phyloP scores from a whole-genome alignment of 2,329 filamentous ascomycete genomes.

The Grosmannia penicillata region DNA sequence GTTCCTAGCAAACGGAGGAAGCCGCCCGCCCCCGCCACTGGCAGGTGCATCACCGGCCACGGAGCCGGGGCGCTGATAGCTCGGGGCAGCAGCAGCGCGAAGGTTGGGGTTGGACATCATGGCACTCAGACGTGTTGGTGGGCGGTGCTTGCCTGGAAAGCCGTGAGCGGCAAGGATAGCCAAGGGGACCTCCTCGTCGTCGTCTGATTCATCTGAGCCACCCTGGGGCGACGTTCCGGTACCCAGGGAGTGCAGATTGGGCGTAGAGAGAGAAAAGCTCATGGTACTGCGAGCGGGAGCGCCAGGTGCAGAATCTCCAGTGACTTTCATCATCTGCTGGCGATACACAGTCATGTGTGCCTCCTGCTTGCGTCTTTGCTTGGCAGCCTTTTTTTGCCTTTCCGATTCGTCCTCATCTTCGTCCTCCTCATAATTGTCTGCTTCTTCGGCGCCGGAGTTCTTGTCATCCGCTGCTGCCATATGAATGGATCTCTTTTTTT shows the following conservation, averaged over 20 bases:
- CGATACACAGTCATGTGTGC: constrained; percentile 81
- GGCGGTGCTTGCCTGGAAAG: constrained; percentile 65
- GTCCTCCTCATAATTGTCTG: constrained; percentile 50
- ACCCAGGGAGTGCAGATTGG: constrained; percentile 30
- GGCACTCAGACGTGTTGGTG: constrained; percentile 51
- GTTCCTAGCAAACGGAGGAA: constrained; percentile 72
- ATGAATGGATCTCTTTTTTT: constrained; percentile 23
- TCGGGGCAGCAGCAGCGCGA: constrained; percentile 33
- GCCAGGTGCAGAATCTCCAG: constrained; percentile 49
- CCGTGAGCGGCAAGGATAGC: constrained; percentile 80
- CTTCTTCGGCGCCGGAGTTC: constrained; percentile 37
- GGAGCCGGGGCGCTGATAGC: constrained; percentile 39
- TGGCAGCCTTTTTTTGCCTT: constrained; percentile 55
- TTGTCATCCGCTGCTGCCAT: constrained; percentile 30
- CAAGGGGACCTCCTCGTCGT: constrained; percentile 78
- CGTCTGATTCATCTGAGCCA: constrained; percentile 44
- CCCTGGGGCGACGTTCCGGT: constrained; percentile 18
- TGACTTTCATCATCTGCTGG: constrained; percentile 95
- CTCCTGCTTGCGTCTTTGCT: constrained; percentile 74
- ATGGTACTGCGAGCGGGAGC: constrained; percentile 36
- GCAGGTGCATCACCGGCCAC: constrained; percentile 33
- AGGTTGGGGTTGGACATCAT: constrained; percentile 61
- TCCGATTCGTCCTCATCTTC: constrained; percentile 70
- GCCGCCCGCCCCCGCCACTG: constrained; percentile 24
- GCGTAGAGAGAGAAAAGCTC: constrained; percentile 45